Evolutionary conservation across 345 rosid species (phyloP).

Genomic region (Toxicodendron radicans): DNA sequence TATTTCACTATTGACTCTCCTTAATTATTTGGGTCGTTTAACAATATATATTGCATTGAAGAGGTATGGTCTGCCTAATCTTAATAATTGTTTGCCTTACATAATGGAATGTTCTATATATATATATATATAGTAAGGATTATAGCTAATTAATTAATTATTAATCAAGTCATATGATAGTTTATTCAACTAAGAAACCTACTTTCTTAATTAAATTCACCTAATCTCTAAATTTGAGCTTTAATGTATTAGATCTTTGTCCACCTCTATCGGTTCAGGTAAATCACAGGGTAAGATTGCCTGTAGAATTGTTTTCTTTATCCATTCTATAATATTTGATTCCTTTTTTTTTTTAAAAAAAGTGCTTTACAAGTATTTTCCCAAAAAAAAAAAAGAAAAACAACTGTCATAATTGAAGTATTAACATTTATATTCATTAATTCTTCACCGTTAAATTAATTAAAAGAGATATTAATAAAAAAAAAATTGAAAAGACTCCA

Average conservation of each 20-base stretch:
- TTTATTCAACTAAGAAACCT: neutral
- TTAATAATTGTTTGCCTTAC: neutral
- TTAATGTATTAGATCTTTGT: neutral
- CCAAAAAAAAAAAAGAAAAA: no score
- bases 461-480: no score
- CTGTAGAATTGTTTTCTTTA: neutral
- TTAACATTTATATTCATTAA: no score
- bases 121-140: neutral
- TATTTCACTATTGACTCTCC: neutral
- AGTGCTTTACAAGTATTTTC: no score
- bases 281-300: neutral
- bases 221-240: neutral
- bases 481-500: no score
- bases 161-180: neutral
- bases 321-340: no score
- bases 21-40: conserved; percentile 14
- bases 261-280: neutral
- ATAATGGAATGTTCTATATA: neutral
- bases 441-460: no score
- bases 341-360: no score
- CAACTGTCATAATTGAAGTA: no score
- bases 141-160: neutral
- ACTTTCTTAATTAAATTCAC: conserved; percentile 3
- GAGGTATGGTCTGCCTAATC: conserved; percentile 1
- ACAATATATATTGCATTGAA: neutral